Percentiles rank a stretch among this genome's conserved stretches.
Evolutionary conservation across 306 rosid species (phyloP).

Genomic region (Trichosanthes cucumerina): DNA sequence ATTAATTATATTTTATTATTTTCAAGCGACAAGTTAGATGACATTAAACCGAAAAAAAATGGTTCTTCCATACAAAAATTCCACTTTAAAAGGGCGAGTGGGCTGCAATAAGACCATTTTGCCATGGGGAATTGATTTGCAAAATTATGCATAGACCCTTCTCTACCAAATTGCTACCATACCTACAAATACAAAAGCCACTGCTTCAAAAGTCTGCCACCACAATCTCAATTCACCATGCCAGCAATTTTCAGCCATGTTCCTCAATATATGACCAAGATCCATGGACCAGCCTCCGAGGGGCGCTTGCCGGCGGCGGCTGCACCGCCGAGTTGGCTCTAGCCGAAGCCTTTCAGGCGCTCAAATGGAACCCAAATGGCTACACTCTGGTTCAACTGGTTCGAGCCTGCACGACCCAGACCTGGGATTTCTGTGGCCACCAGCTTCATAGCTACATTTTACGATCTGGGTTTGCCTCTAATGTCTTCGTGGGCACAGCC

Average conservation of each 20-base stretch:
- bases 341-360: constrained; percentile 17
- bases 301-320: constrained; percentile 16
- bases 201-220: neutral
- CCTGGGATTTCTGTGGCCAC: constrained; percentile 16
- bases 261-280: neutral
- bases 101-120: neutral
- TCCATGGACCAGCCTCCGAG: constrained; percentile 10
- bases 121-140: neutral
- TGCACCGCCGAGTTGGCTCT: constrained; percentile 14
- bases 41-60: too few relatives aligned
- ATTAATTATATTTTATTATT: too few relatives aligned
- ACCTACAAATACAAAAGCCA: neutral
- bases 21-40: too few relatives aligned
- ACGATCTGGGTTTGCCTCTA: constrained; percentile 41
- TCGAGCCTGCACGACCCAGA: constrained; percentile 24
- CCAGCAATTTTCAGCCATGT: neutral
- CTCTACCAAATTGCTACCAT: neutral
- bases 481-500: constrained; percentile 30
- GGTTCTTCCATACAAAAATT: too few relatives aligned
- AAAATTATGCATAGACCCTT: neutral
- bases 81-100: too few relatives aligned
- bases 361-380: constrained; percentile 31
- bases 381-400: constrained; percentile 36
- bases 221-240: neutral
- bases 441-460: constrained; percentile 47